These are phyloP conservation scores for Phanerochaete carnosa DNA, from an alignment of 768 basidiomycete species.

Conservation along the genomic window DNA sequence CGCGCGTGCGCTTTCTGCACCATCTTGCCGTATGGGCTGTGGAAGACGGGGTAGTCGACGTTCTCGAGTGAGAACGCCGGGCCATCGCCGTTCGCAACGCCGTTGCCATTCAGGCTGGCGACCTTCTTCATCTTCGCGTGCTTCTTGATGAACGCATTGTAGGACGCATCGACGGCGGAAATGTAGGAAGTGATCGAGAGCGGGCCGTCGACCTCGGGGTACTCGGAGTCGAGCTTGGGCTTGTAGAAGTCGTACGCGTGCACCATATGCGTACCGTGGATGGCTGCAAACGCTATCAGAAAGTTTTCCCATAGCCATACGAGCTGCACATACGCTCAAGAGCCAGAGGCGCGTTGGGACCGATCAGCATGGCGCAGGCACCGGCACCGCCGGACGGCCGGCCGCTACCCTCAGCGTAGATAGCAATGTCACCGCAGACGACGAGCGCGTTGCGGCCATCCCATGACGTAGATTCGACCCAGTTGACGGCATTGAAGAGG, in stretches of 20 bases:
- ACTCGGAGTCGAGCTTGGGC: conserved; percentile 91
- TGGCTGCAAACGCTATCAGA: conserved; percentile 48
- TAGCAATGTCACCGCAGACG: conserved; percentile 94
- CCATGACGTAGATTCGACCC: conserved; percentile 95
- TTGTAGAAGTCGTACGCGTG: conserved; percentile 99
- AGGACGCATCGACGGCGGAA: conserved; percentile 88
- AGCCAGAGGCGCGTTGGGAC: conserved; percentile 91
- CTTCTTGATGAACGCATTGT: conserved; percentile 82
- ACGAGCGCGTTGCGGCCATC: conserved; percentile 98
- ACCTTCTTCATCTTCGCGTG: conserved; percentile 61
- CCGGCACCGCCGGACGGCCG: conserved; percentile 97
- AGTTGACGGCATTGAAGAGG: conserved; percentile 98
- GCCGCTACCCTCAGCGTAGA: conserved; percentile 94
- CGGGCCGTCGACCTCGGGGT: conserved; percentile 96
- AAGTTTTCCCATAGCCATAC: conserved; percentile 28
- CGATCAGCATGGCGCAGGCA: conserved; percentile 91
- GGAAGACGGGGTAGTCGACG: conserved; percentile 93
- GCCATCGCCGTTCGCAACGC: conserved; percentile 33
- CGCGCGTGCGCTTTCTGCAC: conserved; percentile 97
- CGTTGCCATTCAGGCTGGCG: conserved; percentile 25
- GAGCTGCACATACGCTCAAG: conserved; percentile 77
- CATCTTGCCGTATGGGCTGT: conserved; percentile 98
- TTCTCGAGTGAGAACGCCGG: conserved; percentile 70
- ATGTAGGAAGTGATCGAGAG: conserved; percentile 95
- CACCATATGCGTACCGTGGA: conserved; percentile 95